Base-by-base conservation (phyloP, 495 filamentous ascomycete species). In the Tetracladium setigerum region DNA sequence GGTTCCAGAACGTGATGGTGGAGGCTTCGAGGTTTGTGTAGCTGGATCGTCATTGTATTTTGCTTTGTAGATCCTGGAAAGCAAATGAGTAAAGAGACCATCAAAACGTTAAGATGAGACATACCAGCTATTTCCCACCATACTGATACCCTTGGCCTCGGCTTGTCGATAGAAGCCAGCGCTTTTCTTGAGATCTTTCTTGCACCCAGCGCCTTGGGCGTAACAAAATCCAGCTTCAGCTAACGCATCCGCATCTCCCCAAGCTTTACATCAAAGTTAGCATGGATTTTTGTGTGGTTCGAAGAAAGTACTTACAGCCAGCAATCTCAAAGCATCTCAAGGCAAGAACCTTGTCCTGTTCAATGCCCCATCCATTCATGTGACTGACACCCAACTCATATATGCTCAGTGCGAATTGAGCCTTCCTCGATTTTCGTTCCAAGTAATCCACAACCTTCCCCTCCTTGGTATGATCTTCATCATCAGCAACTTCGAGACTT, bases 91-190 rank as follows among this genome's bases (percentile, higher is more conserved):
- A 12, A n/a, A 13, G 5, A 31, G 13, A 52, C 59, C 42, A 39
- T n/a, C 17, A 18, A 10, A 32, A 47, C 14, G 22, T 34, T 7
- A 24, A 30, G 31, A 36, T 5, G n/a, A 37, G 41, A 74, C 86
- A 44, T 73, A 95, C 92, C 92, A 98, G 70, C 86, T 92, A 63
- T 96, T 97, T 33, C 92, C 92, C 38, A 95, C 84, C 89, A 98
- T 97, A 60, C 79, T 94, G 73, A 95, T 87, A 12, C 92, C 92
- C 69, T 90, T 91, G 19, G 79, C 79, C 62, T 95, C 92, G 0
- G 92, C 92, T 71, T 82, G 72, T 2, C 92, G 81, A 59, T 98
- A 98, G 55, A 87, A 89, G 46, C 80, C 83, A 17, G 92, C 92
- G 15, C 88, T 90, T 65, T 92, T 95, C 72, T 87, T 95, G 63